These are phyloP conservation scores for Pinguiococcus pyrenoidosus DNA, from an alignment of 108 stramenopile genomes.

Conservation along the genomic window DNA sequence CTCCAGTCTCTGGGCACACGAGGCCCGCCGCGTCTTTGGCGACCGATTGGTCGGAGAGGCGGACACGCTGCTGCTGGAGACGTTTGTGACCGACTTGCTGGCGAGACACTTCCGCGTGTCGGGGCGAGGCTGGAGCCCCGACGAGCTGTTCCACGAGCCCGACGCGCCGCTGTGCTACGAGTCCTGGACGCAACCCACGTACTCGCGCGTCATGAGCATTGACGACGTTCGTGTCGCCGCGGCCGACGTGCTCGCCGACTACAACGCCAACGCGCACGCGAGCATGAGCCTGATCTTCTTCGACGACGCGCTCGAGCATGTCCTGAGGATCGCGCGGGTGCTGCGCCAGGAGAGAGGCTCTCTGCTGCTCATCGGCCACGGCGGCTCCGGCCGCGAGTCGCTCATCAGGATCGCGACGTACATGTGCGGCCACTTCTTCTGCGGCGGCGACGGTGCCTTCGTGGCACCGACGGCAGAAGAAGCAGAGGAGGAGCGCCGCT, in stretches of 20 bases:
- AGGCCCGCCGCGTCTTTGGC: conserved; percentile 33
- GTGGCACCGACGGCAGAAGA: too few relatives aligned
- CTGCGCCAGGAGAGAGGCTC: conserved; percentile 42
- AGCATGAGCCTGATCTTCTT: conserved; percentile 50
- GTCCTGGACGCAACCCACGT: not conserved
- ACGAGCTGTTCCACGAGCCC: not conserved
- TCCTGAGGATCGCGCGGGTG: conserved; percentile 35
- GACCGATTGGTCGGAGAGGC: conserved; percentile 35
- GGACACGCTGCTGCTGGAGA: conserved; percentile 37
- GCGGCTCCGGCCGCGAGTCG: conserved; percentile 38
- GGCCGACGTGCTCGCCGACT: conserved; percentile 36
- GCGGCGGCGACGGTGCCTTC: conserved; percentile 5
- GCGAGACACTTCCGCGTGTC: conserved; percentile 7
- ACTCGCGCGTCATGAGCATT: too few relatives aligned
- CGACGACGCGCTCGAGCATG: conserved; percentile 38
- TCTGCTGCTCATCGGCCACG: conserved; percentile 40
- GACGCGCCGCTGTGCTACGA: not conserved
- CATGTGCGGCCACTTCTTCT: conserved; percentile 31
- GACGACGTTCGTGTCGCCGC: too few relatives aligned
- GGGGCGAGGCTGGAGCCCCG: too few relatives aligned
- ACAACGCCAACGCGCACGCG: conserved; percentile 36
- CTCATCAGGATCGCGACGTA: conserved; percentile 38
- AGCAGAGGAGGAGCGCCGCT: too few relatives aligned
- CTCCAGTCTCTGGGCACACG: conserved; percentile 39
- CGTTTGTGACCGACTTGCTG: conserved; percentile 5